These are phyloP conservation scores for Phaeomoniella chlamydospora DNA, from an alignment of 2,329 filamentous ascomycete genomes.

Conservation along the genomic window DNA sequence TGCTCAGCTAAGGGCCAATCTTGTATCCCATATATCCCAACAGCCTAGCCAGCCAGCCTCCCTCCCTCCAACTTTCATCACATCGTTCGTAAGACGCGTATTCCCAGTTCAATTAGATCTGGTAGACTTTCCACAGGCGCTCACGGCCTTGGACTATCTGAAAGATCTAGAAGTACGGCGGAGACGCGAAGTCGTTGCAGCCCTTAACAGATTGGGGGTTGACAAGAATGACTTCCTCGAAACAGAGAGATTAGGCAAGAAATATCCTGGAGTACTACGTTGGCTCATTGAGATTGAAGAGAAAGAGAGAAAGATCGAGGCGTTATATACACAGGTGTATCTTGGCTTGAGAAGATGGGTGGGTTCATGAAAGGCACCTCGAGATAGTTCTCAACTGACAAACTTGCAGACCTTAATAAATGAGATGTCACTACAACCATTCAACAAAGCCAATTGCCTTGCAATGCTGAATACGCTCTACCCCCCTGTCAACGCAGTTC, in stretches of 20 bases:
- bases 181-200: slow-evolving; percentile 40
- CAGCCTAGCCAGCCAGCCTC: slow-evolving; percentile 46
- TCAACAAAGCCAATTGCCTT: slow-evolving; percentile 51
- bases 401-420: slow-evolving; percentile 43
- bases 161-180: slow-evolving; percentile 47
- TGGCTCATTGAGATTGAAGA: slow-evolving; percentile 40
- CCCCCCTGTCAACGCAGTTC: slow-evolving; percentile 32
- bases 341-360: slow-evolving; percentile 50
- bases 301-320: slow-evolving; percentile 37
- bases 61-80: slow-evolving; percentile 48
- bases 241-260: slow-evolving; percentile 31
- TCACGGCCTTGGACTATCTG: slow-evolving; percentile 52
- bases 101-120: slow-evolving; percentile 40
- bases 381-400: slow-evolving; percentile 1
- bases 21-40: slow-evolving; percentile 39
- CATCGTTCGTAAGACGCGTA: slow-evolving; percentile 43
- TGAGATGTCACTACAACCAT: slow-evolving; percentile 46
- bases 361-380: slow-evolving; percentile 14
- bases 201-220: slow-evolving; percentile 42
- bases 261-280: slow-evolving; percentile 37
- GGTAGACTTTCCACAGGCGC: slow-evolving; percentile 51
- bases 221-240: slow-evolving; percentile 32
- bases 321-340: slow-evolving; percentile 47
- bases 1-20: slow-evolving; percentile 24
- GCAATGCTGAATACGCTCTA: slow-evolving; percentile 56